These are phyloP conservation scores for Rhodotorula sp. DNA, from an alignment of 1,284 basidiomycete genomes.

Conservation along the genomic window DNA sequence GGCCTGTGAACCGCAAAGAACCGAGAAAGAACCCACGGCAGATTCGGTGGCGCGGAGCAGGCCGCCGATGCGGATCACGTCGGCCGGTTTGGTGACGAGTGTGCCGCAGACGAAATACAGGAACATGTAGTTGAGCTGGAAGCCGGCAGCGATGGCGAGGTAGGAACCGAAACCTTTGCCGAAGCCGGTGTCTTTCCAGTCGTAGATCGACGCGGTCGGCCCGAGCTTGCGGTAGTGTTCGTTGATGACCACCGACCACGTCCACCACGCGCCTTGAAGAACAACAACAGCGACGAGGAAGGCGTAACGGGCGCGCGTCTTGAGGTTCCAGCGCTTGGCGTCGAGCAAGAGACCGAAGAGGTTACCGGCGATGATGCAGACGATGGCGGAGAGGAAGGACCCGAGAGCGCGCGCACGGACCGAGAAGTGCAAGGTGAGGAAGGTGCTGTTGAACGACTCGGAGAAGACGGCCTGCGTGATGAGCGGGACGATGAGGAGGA, in stretches of 20 bases:
- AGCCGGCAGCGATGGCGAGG: slow-evolving; percentile 1
- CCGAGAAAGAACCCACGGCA: slow-evolving; percentile 4
- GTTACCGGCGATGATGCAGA: slow-evolving; percentile 29
- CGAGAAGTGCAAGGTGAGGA: slow-evolving; percentile 26
- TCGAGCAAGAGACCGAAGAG: slow-evolving; percentile 24
- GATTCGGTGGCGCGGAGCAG: slow-evolving; percentile 40
- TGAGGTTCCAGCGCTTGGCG: slow-evolving; percentile 2
- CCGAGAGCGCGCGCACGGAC: slow-evolving; percentile 33
- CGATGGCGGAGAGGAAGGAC: slow-evolving; percentile 27
- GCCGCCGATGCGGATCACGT: slow-evolving; percentile 40
- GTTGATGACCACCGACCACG: slow-evolving; percentile 25
- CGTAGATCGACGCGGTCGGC: slow-evolving; percentile 8
- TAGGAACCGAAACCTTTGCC: slow-evolving; percentile 18
- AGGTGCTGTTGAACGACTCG: slow-evolving; percentile 29
- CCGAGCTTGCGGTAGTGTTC: slow-evolving; percentile 8
- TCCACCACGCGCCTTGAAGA: slow-evolving; percentile 29
- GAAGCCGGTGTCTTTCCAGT: slow-evolving; percentile 21
- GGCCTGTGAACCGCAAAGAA: neutral
- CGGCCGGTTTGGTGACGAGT: slow-evolving; percentile 20
- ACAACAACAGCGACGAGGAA: slow-evolving; percentile 10
- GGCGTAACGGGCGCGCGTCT: slow-evolving; percentile 10
- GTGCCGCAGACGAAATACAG: slow-evolving; percentile 25
- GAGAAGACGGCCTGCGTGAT: slow-evolving; percentile 36
- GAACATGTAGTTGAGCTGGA: slow-evolving; percentile 33
- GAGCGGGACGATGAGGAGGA: slow-evolving; percentile 44